These are phyloP conservation scores for Colletotrichum navitas DNA, from an alignment of 2,329 filamentous ascomycete genomes.

Conservation along the genomic window DNA sequence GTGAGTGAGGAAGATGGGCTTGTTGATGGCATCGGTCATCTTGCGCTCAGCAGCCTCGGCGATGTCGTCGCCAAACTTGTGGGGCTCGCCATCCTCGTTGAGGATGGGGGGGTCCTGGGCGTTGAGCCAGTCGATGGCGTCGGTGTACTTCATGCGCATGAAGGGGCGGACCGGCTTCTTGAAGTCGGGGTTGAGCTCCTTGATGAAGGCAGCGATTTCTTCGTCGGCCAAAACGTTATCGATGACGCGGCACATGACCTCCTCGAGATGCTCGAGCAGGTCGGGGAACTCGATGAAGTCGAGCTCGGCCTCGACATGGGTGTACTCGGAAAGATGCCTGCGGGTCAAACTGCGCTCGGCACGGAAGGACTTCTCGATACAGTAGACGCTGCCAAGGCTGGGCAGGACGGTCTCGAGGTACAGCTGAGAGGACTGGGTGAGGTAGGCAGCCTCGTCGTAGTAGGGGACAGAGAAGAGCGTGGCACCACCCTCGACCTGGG, in stretches of 20 bases:
- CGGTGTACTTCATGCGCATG: constrained; percentile 92
- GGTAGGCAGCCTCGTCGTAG: constrained; percentile 90
- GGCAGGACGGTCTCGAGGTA: constrained; percentile 97
- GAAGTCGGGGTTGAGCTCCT: constrained; percentile 93
- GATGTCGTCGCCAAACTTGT: constrained; percentile 96
- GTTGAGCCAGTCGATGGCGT: constrained; percentile 94
- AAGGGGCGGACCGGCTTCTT: constrained; percentile 85
- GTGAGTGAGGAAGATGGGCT: constrained; percentile 95
- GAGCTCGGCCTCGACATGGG: constrained; percentile 94
- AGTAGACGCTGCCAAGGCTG: constrained; percentile 94
- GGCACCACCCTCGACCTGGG: constrained; percentile 91
- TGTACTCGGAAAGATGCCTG: constrained; percentile 95
- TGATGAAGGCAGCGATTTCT: constrained; percentile 77
- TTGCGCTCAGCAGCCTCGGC: constrained; percentile 95
- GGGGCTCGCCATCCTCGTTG: constrained; percentile 92
- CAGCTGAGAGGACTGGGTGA: constrained; percentile 96
- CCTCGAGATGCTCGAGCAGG: constrained; percentile 87
- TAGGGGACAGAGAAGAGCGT: constrained; percentile 92
- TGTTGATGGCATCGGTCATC: constrained; percentile 98
- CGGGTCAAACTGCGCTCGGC: constrained; percentile 96
- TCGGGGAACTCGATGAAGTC: constrained; percentile 96
- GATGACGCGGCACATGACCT: constrained; percentile 87
- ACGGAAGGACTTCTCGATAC: constrained; percentile 98
- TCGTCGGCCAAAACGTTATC: constrained; percentile 82
- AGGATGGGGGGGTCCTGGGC: constrained; percentile 83